Evolutionary conservation across 768 basidiomycete genomes (phyloP), one percentile per base, ranked within the genome.

Genomic region (Cyclocybe aegerita): DNA sequence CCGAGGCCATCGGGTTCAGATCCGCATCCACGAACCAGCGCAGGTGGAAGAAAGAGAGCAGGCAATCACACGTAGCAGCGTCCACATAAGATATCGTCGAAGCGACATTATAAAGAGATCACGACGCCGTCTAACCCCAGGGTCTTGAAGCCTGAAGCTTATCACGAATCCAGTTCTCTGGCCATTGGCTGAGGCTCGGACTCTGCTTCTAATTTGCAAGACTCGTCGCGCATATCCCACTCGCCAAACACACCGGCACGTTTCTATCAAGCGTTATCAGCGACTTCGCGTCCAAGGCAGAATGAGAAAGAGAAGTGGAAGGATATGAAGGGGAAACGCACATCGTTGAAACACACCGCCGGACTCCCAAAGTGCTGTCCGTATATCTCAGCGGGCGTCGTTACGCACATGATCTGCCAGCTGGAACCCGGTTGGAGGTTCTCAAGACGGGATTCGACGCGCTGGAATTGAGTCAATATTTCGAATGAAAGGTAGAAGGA

Each of bases 331-430:
- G 5, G 23, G 5, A 23, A 9, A 46, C 41, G 52, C 39, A 66
- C 58, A 47, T 42, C 53, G 39, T 61, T 56, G 36, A 54, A 53
- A 51, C 66, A 67, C 10, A 55, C 46, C 1, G 55, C 48, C 4
- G 66, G 64, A 3, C 50, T 59, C 5, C 46, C 54, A 44, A 58
- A 63, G 45, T 60, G 58, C 9, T 48, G 54, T n/a, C 64, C 64
- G 11, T 57, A 41, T 9, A 67, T 56, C 30, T 67, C 60, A 4
- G 63, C 63, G 6, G 66, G 66, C 0, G 66, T 67, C 0, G 66
- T 67, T 1, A 58, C 58, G 40, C 66, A 67, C 66, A 65, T 67
- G 16, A 67, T 64, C 43, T 65, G 63, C 66, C 66, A 67, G 33
- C 59, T 57, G 32, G 63, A 62, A 9, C 63, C 63, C 4, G 56